Base-by-base conservation (phyloP, 2,329 filamentous ascomycete species). In the Fusarium equiseti region DNA sequence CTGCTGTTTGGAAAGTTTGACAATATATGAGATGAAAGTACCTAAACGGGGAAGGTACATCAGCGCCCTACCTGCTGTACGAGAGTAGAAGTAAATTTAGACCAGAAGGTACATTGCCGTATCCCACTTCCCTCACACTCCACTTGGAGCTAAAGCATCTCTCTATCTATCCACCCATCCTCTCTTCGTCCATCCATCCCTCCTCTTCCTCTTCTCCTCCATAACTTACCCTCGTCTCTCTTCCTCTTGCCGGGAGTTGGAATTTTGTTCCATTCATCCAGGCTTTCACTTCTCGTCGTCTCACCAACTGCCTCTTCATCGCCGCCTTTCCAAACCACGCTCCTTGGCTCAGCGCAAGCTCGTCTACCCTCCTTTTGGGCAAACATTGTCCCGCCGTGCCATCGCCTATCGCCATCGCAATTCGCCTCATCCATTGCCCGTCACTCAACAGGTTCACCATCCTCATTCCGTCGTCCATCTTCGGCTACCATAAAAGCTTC, bases 191-290 rank as follows among this genome's bases (percentile, higher is more conserved):
- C 59, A 57, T 55, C 62, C 60, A 67, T 70, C 70, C 74, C 74
- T 69, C 66, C 71, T 71, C 65, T 67, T 71, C 66, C 64, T 51
- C 63, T 66, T 55, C 48, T 71, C 60, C 70, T 63, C 61, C 66
- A 67, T 61, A 70, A 70, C 67, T 59, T 70, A 76, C 69, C 71
- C 62, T 29, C 59, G 57, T 76, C 73, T 74, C 68, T 76, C 76
- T 72, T 74, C 70, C 66, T 67, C 68, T 73, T 75, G 68, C 65
- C 59, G 72, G 76, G 77, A 80, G 78, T 77, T 80, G 79, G 75
- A 79, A 77, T 75, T 73, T 66, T 73, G 44, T 77, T 79, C 76
- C 80, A 79, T 79, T 81, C 82, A 85, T 82, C 81, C 68, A 62
- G 60, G 78, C 79, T 75, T 79, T 80, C 77, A 79, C 79, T 83